A percentile compares a stretch with the other conserved stretches of the same genome.
phyloP scores from a whole-genome alignment of 305 asterid species.

The Petunia hybrid region DNA sequence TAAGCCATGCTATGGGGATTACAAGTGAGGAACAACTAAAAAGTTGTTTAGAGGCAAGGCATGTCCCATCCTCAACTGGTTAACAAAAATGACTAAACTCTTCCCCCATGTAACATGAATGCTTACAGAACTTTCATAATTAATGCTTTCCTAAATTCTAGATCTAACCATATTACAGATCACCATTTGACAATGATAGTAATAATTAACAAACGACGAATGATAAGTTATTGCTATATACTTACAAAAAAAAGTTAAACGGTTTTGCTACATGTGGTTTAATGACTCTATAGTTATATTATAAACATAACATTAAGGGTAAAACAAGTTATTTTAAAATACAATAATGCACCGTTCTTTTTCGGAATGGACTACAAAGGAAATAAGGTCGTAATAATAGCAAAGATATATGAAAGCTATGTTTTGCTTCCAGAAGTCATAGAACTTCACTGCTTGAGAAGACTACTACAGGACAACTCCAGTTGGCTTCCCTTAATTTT shows the following conservation, averaged over 20 bases:
- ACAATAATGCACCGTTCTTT: no score
- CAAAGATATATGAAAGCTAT: slow-evolving; percentile 11
- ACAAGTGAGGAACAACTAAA: slow-evolving; percentile 43
- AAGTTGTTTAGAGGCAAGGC: slow-evolving; percentile 35
- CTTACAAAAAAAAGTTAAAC: slow-evolving; percentile 3
- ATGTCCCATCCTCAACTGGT: slow-evolving; percentile 39
- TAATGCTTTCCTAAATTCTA: slow-evolving; percentile 13
- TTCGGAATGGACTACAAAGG: no score
- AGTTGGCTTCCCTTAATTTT: slow-evolving; percentile 36
- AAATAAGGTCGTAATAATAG: no score
- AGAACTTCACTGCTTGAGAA: slow-evolving; percentile 31
- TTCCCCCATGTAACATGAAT: slow-evolving; percentile 27
- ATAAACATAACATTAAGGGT: no score
- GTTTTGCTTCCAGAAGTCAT: slow-evolving; percentile 14
- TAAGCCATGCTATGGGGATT: slow-evolving; percentile 24
- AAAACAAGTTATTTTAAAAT: no score
- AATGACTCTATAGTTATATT: no score
- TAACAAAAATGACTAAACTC: slow-evolving; percentile 21
- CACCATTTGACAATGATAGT: slow-evolving; percentile 25
- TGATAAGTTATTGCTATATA: neutral
- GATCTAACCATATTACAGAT: slow-evolving; percentile 27
- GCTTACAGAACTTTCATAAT: slow-evolving; percentile 16
- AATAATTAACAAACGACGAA: neutral
- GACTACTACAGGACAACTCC: slow-evolving; percentile 41
- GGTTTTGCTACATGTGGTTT: no score